These are phyloP conservation scores for Catharanthus roseus DNA, from an alignment of 257 asterid genomes.

Conservation along the genomic window DNA sequence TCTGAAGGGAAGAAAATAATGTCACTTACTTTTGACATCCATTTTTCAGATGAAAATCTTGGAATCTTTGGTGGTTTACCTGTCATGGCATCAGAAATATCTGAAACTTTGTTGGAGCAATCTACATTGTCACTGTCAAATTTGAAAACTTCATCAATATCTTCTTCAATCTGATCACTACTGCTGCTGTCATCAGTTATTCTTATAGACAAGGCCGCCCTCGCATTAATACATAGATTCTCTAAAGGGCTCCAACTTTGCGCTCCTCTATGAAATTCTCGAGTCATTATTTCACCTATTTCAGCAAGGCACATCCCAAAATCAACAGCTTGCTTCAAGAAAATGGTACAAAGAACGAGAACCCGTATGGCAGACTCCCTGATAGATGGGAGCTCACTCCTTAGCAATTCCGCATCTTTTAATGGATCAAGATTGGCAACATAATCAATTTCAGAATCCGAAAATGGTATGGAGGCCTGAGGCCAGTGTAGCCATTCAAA, in stretches of 20 bases:
- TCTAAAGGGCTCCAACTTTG: slow-evolving; percentile 69
- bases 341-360: slow-evolving; percentile 72
- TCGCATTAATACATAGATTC: slow-evolving; percentile 59
- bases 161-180: slow-evolving; percentile 28
- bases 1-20: slow-evolving; percentile 12
- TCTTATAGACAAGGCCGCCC: slow-evolving; percentile 29
- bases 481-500: slow-evolving; percentile 99
- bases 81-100: slow-evolving; percentile 18
- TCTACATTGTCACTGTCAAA: slow-evolving; percentile 35
- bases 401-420: slow-evolving; percentile 66
- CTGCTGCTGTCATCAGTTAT: slow-evolving; percentile 21
- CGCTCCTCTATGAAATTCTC: slow-evolving; percentile 58
- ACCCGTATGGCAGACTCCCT: slow-evolving; percentile 72
- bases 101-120: slow-evolving; percentile 17
- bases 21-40: slow-evolving; percentile 31
- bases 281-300: slow-evolving; percentile 88
- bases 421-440: slow-evolving; percentile 63
- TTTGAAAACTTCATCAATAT: slow-evolving; percentile 34
- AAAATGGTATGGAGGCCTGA: slow-evolving; percentile 79
- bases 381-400: slow-evolving; percentile 61
- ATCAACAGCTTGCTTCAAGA: slow-evolving; percentile 60
- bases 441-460: slow-evolving; percentile 69
- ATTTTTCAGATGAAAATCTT: slow-evolving; percentile 36
- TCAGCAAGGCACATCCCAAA: slow-evolving; percentile 76
- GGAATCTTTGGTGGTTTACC: slow-evolving; percentile 49